Base-by-base conservation (phyloP, 352 stramenopile species). In the Globisporangium uncinulatum region DNA sequence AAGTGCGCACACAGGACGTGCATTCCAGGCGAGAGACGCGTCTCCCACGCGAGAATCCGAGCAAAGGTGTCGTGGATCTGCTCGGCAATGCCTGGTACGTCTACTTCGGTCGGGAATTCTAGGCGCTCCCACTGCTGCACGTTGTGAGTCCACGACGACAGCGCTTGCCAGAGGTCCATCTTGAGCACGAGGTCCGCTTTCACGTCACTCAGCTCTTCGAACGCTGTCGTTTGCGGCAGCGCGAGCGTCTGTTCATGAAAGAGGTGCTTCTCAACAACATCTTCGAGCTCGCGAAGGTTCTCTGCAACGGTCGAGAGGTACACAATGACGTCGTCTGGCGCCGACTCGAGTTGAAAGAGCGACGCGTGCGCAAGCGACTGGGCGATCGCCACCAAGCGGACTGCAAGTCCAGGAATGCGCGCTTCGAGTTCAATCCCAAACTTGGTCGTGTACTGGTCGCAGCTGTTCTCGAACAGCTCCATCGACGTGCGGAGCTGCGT, bases 141-240 rank as follows among this genome's bases (percentile, higher is more conserved):
- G 41, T 59, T 75, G 10, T 34, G 47, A 56, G 54, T 76, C 90
- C 90, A 97, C 49, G 81, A 72, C n/a, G 68, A 47, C 24, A 85
- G 60, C 5, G 76, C 75, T 36, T 77, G 83, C 90, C 90, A 97
- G 36, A 97, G 68, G 2, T 85, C 67, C 3, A 73, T 71, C 67
- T 97, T 97, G 19, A 96, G 54, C 43, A 44, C 53, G 2, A 97
- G 66, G 62, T 97, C 88, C 0, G 52, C 55, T 48, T 75, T 73
- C 2, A 96, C 63, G 24, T 86, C 73, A 1, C 76, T 70, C n/a
- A 97, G 56, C 24, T 84, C 75, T 44, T 97, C 87, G 51, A 94
- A 96, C 20, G 90, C 89, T 14, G 71, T 76, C 15, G 64, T 80
- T 36, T 78, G 63, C 3, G 80, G 75, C 24, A 90, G 36, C 0